These are phyloP conservation scores for Aspergillus egyptiacus DNA, from an alignment of 495 filamentous ascomycete species.

Conservation along the genomic window DNA sequence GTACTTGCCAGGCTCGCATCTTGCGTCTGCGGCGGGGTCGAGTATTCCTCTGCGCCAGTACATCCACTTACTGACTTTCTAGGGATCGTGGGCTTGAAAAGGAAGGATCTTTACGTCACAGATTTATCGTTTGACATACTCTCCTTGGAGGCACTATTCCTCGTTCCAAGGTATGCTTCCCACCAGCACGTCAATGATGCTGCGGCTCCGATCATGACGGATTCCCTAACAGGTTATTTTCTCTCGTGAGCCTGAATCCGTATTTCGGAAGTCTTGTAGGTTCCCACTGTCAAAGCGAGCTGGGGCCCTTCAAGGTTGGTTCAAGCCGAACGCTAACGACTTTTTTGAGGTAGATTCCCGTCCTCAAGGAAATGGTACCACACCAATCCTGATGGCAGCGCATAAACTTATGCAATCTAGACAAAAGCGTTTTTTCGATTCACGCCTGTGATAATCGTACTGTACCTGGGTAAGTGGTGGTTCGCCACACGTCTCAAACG, in stretches of 20 bases:
- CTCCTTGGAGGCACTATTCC: conserved; percentile 80
- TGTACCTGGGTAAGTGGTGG: conserved; percentile 62
- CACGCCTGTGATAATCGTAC: conserved; percentile 74
- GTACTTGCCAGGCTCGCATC: no score
- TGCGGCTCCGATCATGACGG: conserved; percentile 3
- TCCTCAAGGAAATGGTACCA: conserved; percentile 77
- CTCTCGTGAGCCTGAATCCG: conserved; percentile 78
- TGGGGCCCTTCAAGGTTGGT: no score
- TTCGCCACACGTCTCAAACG: conserved; percentile 1
- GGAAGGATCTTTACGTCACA: conserved; percentile 54
- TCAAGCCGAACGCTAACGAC: conserved; percentile 19
- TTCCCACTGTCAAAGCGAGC: conserved; percentile 10
- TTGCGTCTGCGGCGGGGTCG: neutral
- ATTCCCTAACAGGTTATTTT: conserved; percentile 58
- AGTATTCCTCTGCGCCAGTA: neutral
- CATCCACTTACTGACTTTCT: conserved; percentile 10
- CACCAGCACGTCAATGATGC: neutral
- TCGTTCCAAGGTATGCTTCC: conserved; percentile 63
- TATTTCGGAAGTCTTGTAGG: conserved; percentile 79
- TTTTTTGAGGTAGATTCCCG: conserved; percentile 55
- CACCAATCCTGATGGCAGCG: conserved; percentile 8
- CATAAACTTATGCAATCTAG: conserved; percentile 29
- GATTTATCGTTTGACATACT: conserved; percentile 83
- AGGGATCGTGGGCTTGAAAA: conserved; percentile 70
- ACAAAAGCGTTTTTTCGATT: conserved; percentile 92